These are phyloP conservation scores for Aspergillus coremiiformis DNA, from an alignment of 495 filamentous ascomycete species.

Conservation along the genomic window DNA sequence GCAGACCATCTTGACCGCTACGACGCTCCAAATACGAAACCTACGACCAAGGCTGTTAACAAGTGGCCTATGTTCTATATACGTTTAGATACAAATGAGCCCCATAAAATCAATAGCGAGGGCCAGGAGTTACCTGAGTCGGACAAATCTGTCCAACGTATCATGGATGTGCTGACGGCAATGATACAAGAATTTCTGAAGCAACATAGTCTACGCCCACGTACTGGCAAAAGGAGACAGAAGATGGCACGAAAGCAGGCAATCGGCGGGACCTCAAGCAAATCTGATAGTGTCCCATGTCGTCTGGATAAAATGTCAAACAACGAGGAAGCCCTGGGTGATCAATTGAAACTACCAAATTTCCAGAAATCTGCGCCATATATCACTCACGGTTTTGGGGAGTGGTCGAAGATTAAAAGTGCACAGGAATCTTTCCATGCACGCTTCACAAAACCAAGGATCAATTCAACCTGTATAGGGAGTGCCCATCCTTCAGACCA, in stretches of 20 bases:
- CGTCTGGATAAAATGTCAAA: not conserved
- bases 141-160: constrained; percentile 41
- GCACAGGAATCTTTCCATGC: constrained; percentile 26
- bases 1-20: not conserved
- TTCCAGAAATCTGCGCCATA: constrained; percentile 16
- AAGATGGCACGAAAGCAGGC: not conserved
- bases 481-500: not conserved
- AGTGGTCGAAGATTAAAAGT: constrained; percentile 64
- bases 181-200: constrained; percentile 62
- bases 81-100: constrained; percentile 43
- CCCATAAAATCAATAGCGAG: constrained; percentile 10
- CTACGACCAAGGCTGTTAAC: constrained; percentile 59
- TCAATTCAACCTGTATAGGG: not conserved
- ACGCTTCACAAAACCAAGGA: not conserved
- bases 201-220: constrained; percentile 57
- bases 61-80: constrained; percentile 90
- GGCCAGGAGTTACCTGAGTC: constrained; percentile 29
- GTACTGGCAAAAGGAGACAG: constrained; percentile 15
- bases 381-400: constrained; percentile 38
- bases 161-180: constrained; percentile 54
- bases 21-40: constrained; percentile 30
- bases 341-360: constrained; percentile 28
- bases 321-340: constrained; percentile 22
- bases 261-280: not conserved
- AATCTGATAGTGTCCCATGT: not conserved